A percentile compares a stretch with the other conserved stretches of the same genome.
These are phyloP conservation scores for Aspergillus sp. DNA, from an alignment of 2,329 filamentous ascomycete genomes.

Conservation along the genomic window DNA sequence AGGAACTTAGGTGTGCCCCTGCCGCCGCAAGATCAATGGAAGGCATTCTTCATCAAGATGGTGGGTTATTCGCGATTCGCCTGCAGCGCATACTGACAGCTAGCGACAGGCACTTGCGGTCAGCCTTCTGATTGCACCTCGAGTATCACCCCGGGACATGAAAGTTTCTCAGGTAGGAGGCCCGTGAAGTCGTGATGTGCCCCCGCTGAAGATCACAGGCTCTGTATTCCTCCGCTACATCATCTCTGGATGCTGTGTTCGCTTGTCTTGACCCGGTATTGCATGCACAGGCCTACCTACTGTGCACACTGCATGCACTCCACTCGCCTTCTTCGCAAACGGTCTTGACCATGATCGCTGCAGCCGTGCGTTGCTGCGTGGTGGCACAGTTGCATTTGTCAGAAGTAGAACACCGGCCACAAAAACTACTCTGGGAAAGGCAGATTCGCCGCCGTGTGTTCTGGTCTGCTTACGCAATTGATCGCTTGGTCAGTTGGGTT, in stretches of 20 bases:
- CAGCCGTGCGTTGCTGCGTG: constrained; percentile 6
- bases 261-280: constrained; percentile 2
- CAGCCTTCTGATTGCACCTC: constrained; percentile 2
- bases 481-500: constrained; percentile 5
- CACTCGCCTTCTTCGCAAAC: constrained; percentile 7
- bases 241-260: neutral
- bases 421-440: neutral
- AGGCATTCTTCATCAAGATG: constrained; percentile 6
- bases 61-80: neutral
- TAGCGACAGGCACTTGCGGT: neutral
- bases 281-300: constrained; percentile 5
- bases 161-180: neutral
- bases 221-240: neutral
- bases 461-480: constrained; percentile 8
- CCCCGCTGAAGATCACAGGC: neutral
- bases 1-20: neutral
- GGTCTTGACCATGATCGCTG: constrained; percentile 4
- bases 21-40: neutral
- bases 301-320: constrained; percentile 6
- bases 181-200: too few species aligned
- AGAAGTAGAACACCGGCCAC: neutral
- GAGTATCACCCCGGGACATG: neutral
- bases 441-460: constrained; percentile 5
- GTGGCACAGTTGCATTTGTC: constrained; percentile 2
- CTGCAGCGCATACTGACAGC: neutral